Conservation (phyloP, 192 early-diverging fungal species). For the Coemansia sp. region DNA sequence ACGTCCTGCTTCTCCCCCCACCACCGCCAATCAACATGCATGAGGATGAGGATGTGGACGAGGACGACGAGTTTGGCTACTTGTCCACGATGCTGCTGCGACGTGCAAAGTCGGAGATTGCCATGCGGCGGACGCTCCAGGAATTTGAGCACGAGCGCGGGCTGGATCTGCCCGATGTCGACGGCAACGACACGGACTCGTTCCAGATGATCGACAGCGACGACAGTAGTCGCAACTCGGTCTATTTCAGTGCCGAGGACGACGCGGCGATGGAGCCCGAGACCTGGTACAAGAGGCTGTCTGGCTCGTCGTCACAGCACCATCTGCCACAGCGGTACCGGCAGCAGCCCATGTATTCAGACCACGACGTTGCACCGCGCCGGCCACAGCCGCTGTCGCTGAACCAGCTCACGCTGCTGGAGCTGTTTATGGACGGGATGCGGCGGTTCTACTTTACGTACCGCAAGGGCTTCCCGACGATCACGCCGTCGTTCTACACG, state of each 20-base stretch:
- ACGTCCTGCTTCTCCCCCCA: conserved; percentile 44
- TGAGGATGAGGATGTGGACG: conserved; percentile 22
- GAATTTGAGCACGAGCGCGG: conserved; percentile 48
- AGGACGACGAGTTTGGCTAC: conserved; percentile 47
- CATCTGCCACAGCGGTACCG: conserved; percentile 16
- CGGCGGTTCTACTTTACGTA: conserved; percentile 51
- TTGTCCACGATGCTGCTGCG: conserved; percentile 26
- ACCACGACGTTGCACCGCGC: conserved; percentile 1
- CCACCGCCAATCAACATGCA: conserved; percentile 37
- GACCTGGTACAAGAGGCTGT: conserved; percentile 42
- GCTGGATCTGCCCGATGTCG: conserved; percentile 15
- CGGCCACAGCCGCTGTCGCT: conserved; percentile 34
- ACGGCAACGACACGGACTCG: conserved; percentile 35
- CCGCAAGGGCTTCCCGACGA: conserved; percentile 47
- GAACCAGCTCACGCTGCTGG: conserved; percentile 47
- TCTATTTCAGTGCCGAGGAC: conserved; percentile 49
- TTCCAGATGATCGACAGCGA: conserved; percentile 48
- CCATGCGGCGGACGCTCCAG: conserved; percentile 41
- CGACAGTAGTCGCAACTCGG: conserved; percentile 40
- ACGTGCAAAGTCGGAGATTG: conserved; percentile 40
- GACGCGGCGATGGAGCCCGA: conserved; percentile 24
- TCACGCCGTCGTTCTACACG: conserved; percentile 51
- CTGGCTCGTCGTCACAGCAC: conserved; percentile 38
- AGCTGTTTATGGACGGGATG: conserved; percentile 49
- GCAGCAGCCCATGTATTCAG: conserved; percentile 6